Evolutionary conservation across 2,329 filamentous ascomycete species (phyloP), one percentile per base, ranked within the genome.

Genomic region (Talaromyces marneffei): DNA sequence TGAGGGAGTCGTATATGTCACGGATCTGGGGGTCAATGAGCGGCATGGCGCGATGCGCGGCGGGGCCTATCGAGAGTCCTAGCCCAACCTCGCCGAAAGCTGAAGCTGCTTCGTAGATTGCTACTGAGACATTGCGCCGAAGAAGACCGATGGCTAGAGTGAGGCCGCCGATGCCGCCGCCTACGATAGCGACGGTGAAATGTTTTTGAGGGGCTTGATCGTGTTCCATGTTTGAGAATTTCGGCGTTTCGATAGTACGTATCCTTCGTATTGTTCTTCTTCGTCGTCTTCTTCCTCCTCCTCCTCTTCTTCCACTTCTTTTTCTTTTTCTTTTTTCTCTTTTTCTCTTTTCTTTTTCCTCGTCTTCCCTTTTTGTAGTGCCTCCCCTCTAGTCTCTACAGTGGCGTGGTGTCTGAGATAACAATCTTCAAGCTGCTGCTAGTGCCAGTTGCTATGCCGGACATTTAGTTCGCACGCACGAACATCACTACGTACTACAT

Each of bases 121-220:
- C 76, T 39, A 83, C 73, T 2, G 74, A 71, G 37, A 85, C 66
- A 39, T 75, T 68, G 61, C 78, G 75, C 60, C 78, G 70, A 60
- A 72, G 68, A 29, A 87, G 79, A 6, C 78, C 82, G 52, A 83
- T 78, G 25, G 82, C 82, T 8, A 86, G 78, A 8, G 74, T 74
- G 18, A 86, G 75, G 27, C 85, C 85, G 27, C 79, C 80, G 62
- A 87, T 85, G 35, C 84, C 84, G 44, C 83, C 83, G 62, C 84
- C 84, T 16, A 86, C 73, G 42, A 87, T 83, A 65, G 84, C 83
- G 62, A 85, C 72, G 58, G 74, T 75, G 70, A 79, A 79, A 31
- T 71, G 65, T 59, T 75, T 78, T 16, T 27, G n/a, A 27, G 59
- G 4, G 10, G 33, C 16, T 25, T 29, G 4, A 8, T 18, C 39